Evolutionary conservation across 345 rosid species (phyloP).

Genomic region (Litchi chinensis): DNA sequence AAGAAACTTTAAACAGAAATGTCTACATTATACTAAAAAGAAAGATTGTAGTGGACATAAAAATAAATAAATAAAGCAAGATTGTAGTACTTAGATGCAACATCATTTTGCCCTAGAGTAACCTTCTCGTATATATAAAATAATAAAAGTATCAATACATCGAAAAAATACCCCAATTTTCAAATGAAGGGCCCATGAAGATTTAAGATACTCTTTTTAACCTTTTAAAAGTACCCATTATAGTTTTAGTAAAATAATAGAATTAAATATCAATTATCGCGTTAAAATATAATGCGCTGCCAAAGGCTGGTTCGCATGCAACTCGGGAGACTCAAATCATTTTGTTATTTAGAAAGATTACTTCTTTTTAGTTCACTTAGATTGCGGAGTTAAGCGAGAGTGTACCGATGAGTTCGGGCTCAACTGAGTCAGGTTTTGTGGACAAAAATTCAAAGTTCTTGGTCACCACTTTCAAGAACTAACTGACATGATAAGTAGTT

Average conservation of each 20-base stretch:
- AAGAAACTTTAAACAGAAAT: background rate
- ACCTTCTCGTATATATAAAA: conserved; percentile 1
- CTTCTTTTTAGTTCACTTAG: background rate
- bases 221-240: background rate
- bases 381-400: background rate
- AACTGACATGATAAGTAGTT: background rate
- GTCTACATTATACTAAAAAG: background rate
- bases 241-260: conserved; percentile 1
- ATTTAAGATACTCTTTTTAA: background rate
- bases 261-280: background rate
- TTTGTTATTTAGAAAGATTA: background rate
- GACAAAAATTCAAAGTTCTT: conserved; percentile 6
- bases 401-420: background rate
- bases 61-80: background rate
- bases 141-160: background rate
- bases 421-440: background rate
- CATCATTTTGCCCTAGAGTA: background rate
- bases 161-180: background rate
- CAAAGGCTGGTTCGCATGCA: conserved; percentile 6
- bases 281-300: background rate
- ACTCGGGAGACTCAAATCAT: conserved; percentile 3
- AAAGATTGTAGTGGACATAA: background rate
- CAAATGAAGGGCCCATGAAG: background rate
- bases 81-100: background rate
- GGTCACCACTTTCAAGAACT: background rate